Evolutionary conservation across 2,329 filamentous ascomycete species (phyloP).

Genomic region (Annulohypoxylon truncatum): DNA sequence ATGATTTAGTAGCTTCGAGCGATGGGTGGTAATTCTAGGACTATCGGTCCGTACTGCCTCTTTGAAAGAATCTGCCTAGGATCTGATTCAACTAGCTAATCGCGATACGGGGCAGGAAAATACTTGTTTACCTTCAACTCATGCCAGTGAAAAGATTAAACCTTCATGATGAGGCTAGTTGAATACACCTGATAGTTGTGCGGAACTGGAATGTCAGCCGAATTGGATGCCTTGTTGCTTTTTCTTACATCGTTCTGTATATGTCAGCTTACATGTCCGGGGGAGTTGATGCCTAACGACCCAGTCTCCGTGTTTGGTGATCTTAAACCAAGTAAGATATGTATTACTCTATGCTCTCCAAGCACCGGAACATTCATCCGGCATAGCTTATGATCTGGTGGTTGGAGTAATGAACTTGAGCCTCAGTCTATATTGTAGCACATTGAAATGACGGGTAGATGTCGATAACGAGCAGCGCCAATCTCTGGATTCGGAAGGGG

Average conservation of each 20-base stretch:
- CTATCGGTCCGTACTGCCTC: neutral
- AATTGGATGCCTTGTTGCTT: neutral
- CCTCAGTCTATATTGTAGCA: neutral
- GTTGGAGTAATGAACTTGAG: neutral
- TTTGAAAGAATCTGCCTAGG: slow-evolving; percentile 5
- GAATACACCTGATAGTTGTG: neutral
- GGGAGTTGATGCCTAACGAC: neutral
- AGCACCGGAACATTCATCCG: neutral
- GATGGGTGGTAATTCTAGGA: neutral
- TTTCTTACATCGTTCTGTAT: neutral
- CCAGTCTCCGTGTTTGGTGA: neutral
- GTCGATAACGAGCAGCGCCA: neutral
- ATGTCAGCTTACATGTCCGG: slow-evolving; percentile 7
- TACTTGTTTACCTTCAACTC: neutral
- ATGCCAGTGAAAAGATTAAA: neutral
- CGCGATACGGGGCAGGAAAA: neutral
- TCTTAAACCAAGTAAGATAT: neutral
- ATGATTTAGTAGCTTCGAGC: neutral
- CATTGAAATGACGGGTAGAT: neutral
- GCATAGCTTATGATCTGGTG: neutral
- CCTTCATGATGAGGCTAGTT: neutral
- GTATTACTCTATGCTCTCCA: neutral
- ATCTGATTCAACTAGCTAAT: neutral
- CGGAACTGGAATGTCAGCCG: neutral
- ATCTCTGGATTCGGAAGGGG: neutral